These are phyloP conservation scores for Epithele typhae DNA, from an alignment of 768 basidiomycete species.

Conservation along the genomic window DNA sequence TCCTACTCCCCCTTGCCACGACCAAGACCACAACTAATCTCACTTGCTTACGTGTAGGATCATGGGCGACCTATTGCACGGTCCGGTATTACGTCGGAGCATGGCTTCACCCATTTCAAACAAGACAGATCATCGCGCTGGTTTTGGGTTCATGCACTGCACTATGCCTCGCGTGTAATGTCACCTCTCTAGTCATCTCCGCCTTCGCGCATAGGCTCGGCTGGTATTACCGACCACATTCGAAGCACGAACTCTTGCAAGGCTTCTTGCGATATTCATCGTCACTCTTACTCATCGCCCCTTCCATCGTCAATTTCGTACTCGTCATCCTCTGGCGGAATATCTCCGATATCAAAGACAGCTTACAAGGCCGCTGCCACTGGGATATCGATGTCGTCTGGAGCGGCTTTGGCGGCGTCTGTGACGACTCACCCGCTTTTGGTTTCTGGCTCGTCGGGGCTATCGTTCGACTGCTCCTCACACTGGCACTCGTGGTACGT, in stretches of 20 bases:
- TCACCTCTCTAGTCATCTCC: constrained; percentile 35
- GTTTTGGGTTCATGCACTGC: constrained; percentile 45
- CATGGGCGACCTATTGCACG: constrained; percentile 59
- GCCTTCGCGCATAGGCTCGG: constrained; percentile 34
- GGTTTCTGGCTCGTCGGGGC: constrained; percentile 53
- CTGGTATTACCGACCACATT: constrained; percentile 26
- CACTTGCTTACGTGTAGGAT: constrained; percentile 30
- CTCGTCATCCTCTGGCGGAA: constrained; percentile 52
- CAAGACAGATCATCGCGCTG: constrained; percentile 41
- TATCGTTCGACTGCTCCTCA: constrained; percentile 49
- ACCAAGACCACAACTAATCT: background rate
- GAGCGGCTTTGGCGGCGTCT: constrained; percentile 35
- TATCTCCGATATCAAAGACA: constrained; percentile 32
- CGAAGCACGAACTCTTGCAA: constrained; percentile 28
- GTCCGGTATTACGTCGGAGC: constrained; percentile 65
- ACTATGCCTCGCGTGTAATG: constrained; percentile 36
- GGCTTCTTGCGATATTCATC: constrained; percentile 37
- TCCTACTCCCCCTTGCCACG: background rate
- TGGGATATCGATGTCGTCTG: constrained; percentile 68
- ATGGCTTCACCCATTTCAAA: constrained; percentile 33
- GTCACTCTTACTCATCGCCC: constrained; percentile 44
- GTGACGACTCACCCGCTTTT: constrained; percentile 38
- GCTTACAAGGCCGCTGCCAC: constrained; percentile 43
- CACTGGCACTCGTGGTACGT: constrained; percentile 51
- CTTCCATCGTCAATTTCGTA: constrained; percentile 51